phyloP scores from a whole-genome alignment of 371 early-diverging fungal species.

The Rhizopus stolonifer region DNA sequence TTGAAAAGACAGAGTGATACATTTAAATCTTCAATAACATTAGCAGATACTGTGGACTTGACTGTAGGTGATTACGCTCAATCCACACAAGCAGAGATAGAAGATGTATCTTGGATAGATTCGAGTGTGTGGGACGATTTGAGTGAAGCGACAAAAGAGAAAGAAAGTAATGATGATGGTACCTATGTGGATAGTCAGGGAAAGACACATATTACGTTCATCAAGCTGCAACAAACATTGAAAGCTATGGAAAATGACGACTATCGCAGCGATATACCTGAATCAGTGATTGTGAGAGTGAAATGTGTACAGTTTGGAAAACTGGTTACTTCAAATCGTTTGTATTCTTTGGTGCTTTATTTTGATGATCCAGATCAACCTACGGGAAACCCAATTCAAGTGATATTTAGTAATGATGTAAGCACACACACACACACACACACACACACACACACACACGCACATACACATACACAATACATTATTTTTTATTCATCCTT shows the following conservation, averaged over 20 bases:
- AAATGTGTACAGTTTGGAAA: constrained; percentile 6
- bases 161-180: background rate
- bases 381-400: background rate
- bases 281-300: constrained; percentile 6
- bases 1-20: background rate
- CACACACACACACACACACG: no score
- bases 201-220: constrained; percentile 13
- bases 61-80: background rate
- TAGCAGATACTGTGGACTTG: background rate
- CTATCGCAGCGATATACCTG: constrained; percentile 4
- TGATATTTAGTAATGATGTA: constrained; percentile 11
- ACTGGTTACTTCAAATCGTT: background rate
- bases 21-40: background rate
- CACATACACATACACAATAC: no score
- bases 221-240: constrained; percentile 2
- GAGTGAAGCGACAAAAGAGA: background rate
- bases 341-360: constrained; percentile 6
- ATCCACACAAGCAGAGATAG: background rate
- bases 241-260: constrained; percentile 3
- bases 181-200: constrained; percentile 5
- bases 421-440: no score
- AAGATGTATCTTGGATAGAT: constrained; percentile 1
- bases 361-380: constrained; percentile 9
- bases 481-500: no score
- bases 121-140: background rate